Evolutionary conservation across 1,284 basidiomycete species (phyloP), one percentile per base, ranked within the genome.

Genomic region (Omphalotus olearius): DNA sequence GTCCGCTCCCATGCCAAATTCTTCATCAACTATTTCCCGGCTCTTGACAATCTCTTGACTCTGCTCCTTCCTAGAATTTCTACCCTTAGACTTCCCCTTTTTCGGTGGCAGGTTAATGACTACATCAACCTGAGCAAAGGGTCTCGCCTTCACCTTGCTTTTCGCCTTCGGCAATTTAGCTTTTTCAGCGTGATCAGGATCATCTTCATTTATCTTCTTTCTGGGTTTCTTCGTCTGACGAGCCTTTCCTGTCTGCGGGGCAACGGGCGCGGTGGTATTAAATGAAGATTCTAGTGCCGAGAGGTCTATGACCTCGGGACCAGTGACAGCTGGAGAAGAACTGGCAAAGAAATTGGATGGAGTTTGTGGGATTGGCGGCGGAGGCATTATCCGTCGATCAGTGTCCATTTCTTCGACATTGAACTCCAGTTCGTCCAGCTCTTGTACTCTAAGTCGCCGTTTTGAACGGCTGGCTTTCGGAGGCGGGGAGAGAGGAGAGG

Each of bases 201-300:
- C 45, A 38, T 43, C 45, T 10, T 42, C 51, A 11, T 18, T 35
- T 30, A 45, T 45, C 47, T 52, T 53, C 45, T 52, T 57, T 40
- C 40, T 52, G n/a, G 50, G 37, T 16, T 45, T 36, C 36, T 44
- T n/a, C 25, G 41, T 38, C 39, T 47, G 41, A 28, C 13, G 39
- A 13, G 45, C 17, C 20, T 41, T 37, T 11, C 30, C 9, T 35
- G 26, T 4, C 18, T 7, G 13, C 9, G 36, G 35, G 4, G 17
- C 45, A 11, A n/a, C 23, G 26, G 23, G 35, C 2, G 44, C 7
- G 40, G 0, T 28, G 16, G 38, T 6, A 13, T 36, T 36, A 14
- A 26, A 13, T 11, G 47, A 40, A 13, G 47, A 36, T 5, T 20
- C 36, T 9, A 40, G 23, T 6, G 25, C 28, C n/a, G 23, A 39